Percentiles rank a stretch among this genome's conserved stretches.
phyloP scores from a whole-genome alignment of 1,284 basidiomycete species.

The Apiotrichum veenhuisii region DNA sequence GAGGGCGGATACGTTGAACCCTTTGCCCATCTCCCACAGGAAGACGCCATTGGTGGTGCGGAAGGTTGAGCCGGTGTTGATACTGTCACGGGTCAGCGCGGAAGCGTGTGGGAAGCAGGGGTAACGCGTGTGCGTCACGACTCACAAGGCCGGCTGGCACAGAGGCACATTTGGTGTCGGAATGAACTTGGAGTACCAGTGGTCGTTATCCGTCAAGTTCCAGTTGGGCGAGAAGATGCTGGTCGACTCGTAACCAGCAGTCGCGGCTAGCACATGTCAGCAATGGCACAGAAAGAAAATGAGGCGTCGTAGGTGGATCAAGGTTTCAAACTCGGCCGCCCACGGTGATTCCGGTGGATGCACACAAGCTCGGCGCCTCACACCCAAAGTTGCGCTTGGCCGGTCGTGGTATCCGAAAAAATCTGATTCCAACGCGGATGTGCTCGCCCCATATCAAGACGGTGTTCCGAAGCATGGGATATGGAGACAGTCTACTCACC shows the following conservation, averaged over 20 bases:
- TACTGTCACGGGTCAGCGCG: neutral
- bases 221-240: constrained; percentile 18
- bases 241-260: constrained; percentile 17
- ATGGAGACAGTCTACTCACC: constrained; percentile 8
- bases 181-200: constrained; percentile 24
- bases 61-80: constrained; percentile 17
- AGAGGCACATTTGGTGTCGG: constrained; percentile 10
- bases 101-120: neutral
- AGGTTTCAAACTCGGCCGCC: neutral
- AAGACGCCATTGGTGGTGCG: constrained; percentile 21
- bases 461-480: neutral
- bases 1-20: constrained; percentile 15
- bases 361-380: no score
- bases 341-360: no score
- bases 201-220: constrained; percentile 22
- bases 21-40: constrained; percentile 24
- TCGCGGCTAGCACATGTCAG: constrained; percentile 13
- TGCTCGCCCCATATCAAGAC: neutral
- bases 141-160: constrained; percentile 21
- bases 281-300: neutral
- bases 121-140: neutral
- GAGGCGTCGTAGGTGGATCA: no score
- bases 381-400: neutral
- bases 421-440: neutral
- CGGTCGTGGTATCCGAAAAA: neutral